These are phyloP conservation scores for Heritiera littoralis DNA, from an alignment of 345 rosid genomes.

Conservation along the genomic window DNA sequence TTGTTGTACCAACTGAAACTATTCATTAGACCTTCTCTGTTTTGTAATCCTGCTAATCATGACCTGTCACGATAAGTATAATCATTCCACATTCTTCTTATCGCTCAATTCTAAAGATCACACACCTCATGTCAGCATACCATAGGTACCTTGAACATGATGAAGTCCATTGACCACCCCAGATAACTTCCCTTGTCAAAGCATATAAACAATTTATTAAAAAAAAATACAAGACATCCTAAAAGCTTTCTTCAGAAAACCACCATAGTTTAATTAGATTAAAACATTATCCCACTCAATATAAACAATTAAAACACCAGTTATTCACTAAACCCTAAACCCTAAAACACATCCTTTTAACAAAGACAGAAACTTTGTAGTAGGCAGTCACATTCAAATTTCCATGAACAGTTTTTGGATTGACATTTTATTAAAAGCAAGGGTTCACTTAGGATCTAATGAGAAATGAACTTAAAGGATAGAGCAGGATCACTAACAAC, in stretches of 20 bases:
- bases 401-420: neutral
- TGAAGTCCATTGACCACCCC: neutral
- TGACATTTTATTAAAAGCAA: neutral
- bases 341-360: neutral
- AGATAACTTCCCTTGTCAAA: neutral
- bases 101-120: neutral
- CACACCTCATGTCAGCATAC: neutral
- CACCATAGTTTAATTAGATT: neutral
- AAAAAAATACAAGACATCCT: neutral
- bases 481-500: neutral
- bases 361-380: neutral
- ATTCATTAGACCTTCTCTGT: neutral
- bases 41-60: neutral
- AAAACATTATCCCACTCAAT: neutral
- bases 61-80: neutral
- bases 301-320: too few species aligned
- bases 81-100: neutral
- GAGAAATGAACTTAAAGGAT: neutral
- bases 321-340: neutral
- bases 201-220: neutral
- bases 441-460: neutral
- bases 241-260: neutral
- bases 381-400: neutral
- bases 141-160: neutral
- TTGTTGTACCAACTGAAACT: neutral